Base-by-base conservation (phyloP, 2,329 filamentous ascomycete genomes). In the Dactylellina haptotyla region DNA sequence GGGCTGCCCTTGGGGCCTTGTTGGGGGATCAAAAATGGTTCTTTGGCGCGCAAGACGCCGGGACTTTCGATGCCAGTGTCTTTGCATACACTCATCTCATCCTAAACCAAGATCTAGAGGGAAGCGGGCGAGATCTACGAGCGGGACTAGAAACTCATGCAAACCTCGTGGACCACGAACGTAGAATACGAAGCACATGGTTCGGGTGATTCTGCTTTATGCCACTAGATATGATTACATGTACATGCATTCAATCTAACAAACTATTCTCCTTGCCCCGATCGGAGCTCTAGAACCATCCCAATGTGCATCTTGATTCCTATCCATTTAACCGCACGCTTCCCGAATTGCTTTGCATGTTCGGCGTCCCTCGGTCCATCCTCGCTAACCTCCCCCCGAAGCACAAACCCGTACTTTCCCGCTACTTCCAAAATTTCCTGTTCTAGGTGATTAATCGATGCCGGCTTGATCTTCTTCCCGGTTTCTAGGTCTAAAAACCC, bases 81-180 rank as follows among this genome's bases (percentile, higher is more conserved):
- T 98, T 97, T 82, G 89, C 92, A 2, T 99, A 97, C 81, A 93
- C 91, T 0, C 88, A 96, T 80, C 83, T 96, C 56, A 83, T 98
- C 58, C 81, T 96, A 57, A 78, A 79, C 45, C 76, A 76, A 73
- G 74, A 5, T 75, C 92, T 75, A 83, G 81, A 0, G 93, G 91
- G 72, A 90, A 83, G 82, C 69, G 87, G 91, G 65, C 85, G 84
- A 72, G 83, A 84, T 59, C 81, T 96, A 57, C 83, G 80, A 12
- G 83, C 85, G 63, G 82, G 86, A 56, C 79, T 96, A 67, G 81
- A 80, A 57, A 82, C 82, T 67, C 85, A 87, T 77, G 82, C 83
- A 4, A 88, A 87, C 77, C 83, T 97, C 75, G 86, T 90, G 66
- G 82, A 80, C 78, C 90, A 93, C 82, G 84, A 86, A 62, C 81